Conservation (phyloP, 106 monocot genomes). For the Platanthera zijinensis region DNA sequence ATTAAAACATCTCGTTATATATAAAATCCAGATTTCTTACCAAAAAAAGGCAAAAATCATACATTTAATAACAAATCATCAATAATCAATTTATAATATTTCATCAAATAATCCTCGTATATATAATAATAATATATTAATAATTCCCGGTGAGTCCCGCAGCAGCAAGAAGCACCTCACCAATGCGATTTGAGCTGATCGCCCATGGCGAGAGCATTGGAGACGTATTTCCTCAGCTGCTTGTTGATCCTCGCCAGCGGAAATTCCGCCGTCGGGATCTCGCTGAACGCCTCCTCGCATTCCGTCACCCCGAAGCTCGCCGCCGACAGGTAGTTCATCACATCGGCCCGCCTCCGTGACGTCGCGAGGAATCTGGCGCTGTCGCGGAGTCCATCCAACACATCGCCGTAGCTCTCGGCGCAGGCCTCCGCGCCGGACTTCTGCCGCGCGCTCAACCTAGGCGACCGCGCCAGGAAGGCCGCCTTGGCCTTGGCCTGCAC, state of each 20-base stretch:
- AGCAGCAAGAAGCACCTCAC: neutral
- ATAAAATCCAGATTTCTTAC: no score
- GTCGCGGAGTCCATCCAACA: conserved; percentile 1
- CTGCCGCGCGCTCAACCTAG: neutral
- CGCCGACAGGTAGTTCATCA: conserved; percentile 10
- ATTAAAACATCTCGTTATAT: no score
- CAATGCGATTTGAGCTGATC: conserved; percentile 6
- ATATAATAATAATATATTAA: no score
- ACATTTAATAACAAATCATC: no score
- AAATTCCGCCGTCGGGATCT: neutral
- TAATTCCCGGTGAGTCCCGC: no score
- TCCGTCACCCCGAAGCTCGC: conserved; percentile 9
- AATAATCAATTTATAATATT: no score
- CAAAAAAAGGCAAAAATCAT: no score
- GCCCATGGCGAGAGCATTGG: conserved; percentile 8
- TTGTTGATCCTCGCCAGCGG: neutral
- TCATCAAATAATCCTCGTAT: no score
- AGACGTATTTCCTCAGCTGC: conserved; percentile 8
- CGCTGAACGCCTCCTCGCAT: conserved; percentile 6
- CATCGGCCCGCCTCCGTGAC: neutral
- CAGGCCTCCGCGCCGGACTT: neutral
- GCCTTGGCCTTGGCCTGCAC: neutral
- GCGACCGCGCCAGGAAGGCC: neutral
- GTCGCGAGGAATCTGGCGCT: neutral
- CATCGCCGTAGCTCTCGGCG: conserved; percentile 4